Base-by-base conservation (phyloP, 768 basidiomycete genomes). In the Termitomyces sp. region DNA sequence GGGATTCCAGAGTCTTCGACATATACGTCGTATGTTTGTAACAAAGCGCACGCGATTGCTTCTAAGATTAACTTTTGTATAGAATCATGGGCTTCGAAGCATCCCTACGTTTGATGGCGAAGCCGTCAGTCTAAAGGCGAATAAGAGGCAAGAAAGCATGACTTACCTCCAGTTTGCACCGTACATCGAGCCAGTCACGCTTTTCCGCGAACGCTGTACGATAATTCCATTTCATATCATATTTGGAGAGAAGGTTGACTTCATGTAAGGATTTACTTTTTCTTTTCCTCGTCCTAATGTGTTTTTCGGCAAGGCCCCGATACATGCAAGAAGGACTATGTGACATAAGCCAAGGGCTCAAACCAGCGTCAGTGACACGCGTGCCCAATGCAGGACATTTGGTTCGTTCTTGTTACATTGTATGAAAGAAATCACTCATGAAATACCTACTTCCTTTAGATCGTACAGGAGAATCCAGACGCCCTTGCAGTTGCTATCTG, bases 401-500 rank as follows among this genome's bases (percentile, higher is more conserved):
- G 62, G 73, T 72, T 31, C 52, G 70, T 39, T 45, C 50, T 41
- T 22, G 4, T 44, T 2, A 46, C 45, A 5, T 46, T 37, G 41
- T 15, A 58, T 31, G 1, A 12, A 51, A 34, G 16, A 22, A 13
- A 15, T 12, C 31, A 2, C n/a, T 39, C 34, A 27, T 9, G 15
- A 5, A 30, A 36, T 20, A 31, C 15, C 15, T 33, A 3, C 44
- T 48, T 42, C 7, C 15, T n/a, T 16, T 45, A 72, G 71, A 57
- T 72, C 48, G 67, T 71, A 4, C 71, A 72, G 56, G 70, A 72
- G 50, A 59, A 68, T 33, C 71, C 71, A 13, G 67, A 69, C 51
- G 63, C 41, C 4, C 54, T 71, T 30, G 70, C 71, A 2, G 59
- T 57, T 7, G 67, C 65, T 27, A 68, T 72, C 34, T 67, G 65